Percentiles rank a stretch among this genome's conserved stretches.
Conservation (phyloP, 2,329 filamentous ascomycete species). For the Byssothecium circinans region DNA sequence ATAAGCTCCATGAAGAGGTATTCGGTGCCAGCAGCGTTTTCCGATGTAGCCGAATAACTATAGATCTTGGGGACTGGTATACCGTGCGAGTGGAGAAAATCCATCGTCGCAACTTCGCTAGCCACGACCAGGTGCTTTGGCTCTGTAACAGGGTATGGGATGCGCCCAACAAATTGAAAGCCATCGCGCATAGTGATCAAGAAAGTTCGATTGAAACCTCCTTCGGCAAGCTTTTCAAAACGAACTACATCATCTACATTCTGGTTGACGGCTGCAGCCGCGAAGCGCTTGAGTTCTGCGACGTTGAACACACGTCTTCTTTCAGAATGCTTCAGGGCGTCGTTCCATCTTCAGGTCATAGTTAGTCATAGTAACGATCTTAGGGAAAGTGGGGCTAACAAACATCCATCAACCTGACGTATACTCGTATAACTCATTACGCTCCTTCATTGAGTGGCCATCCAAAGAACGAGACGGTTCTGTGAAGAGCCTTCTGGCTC, state of each 20-base stretch:
- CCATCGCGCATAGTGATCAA: slow-evolving; percentile 29
- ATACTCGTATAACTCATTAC: slow-evolving; percentile 22
- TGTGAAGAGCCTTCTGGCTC: slow-evolving; percentile 6
- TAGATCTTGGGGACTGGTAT: slow-evolving; percentile 44
- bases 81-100: slow-evolving; percentile 33
- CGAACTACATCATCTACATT: slow-evolving; percentile 20
- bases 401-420: slow-evolving; percentile 30
- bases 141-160: slow-evolving; percentile 27
- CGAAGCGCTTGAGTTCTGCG: slow-evolving; percentile 27
- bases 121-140: slow-evolving; percentile 32
- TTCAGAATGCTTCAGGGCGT: slow-evolving; percentile 20
- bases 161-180: slow-evolving; percentile 25
- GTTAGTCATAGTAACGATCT: slow-evolving; percentile 12
- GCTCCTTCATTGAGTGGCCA: slow-evolving; percentile 8
- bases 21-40: slow-evolving; percentile 45
- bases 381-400: slow-evolving; percentile 4
- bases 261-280: slow-evolving; percentile 27
- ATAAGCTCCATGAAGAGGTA: slow-evolving; percentile 46
- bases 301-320: slow-evolving; percentile 20
- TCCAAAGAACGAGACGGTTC: slow-evolving; percentile 9
- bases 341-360: slow-evolving; percentile 21
- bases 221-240: slow-evolving; percentile 30
- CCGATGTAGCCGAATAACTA: slow-evolving; percentile 34
- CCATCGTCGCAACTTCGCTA: slow-evolving; percentile 45
- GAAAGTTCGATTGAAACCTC: slow-evolving; percentile 30